Conservation (phyloP, 2,329 filamentous ascomycete genomes). For the Epichloe elymi region DNA sequence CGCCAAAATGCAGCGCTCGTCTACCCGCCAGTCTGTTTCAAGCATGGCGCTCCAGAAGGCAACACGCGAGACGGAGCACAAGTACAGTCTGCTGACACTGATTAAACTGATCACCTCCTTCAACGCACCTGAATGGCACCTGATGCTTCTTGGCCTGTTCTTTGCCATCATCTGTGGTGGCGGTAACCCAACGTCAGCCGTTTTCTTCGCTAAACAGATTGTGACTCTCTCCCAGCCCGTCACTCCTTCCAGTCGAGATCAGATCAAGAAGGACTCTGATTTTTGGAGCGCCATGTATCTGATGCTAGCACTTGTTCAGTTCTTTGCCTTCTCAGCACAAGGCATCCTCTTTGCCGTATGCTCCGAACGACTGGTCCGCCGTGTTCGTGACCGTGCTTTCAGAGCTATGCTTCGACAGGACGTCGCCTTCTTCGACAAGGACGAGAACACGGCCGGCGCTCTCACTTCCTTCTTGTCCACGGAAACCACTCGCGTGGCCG, state of each 20-base stretch:
- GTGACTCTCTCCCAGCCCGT: conserved; percentile 47
- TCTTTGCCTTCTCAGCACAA: conserved; percentile 55
- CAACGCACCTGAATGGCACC: conserved; percentile 57
- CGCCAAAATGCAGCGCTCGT: conserved; percentile 41
- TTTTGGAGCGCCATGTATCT: conserved; percentile 88
- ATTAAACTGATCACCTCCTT: conserved; percentile 70
- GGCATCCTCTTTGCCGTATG: conserved; percentile 69
- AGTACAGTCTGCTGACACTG: conserved; percentile 62
- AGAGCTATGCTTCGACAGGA: conserved; percentile 83
- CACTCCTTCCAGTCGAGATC: conserved; percentile 33
- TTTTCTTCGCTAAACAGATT: conserved; percentile 87
- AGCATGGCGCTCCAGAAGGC: conserved; percentile 54
- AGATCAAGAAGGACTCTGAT: conserved; percentile 56
- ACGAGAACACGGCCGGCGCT: conserved; percentile 80
- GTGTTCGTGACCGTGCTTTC: conserved; percentile 73
- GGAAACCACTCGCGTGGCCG: conserved; percentile 78
- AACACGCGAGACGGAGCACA: conserved; percentile 31
- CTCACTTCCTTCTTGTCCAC: conserved; percentile 82
- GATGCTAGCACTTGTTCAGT: conserved; percentile 64
- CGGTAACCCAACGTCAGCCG: conserved; percentile 54
- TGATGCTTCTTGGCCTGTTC: conserved; percentile 61
- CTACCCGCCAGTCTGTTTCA: conserved; percentile 48
- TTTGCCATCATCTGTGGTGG: conserved; percentile 68
- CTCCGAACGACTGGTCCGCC: conserved; percentile 74
- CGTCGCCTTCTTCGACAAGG: conserved; percentile 78